Percentiles rank a stretch among this genome's conserved stretches.
These are phyloP conservation scores for Shiraia bambusicola DNA, from an alignment of 2,329 filamentous ascomycete species.

Conservation along the genomic window DNA sequence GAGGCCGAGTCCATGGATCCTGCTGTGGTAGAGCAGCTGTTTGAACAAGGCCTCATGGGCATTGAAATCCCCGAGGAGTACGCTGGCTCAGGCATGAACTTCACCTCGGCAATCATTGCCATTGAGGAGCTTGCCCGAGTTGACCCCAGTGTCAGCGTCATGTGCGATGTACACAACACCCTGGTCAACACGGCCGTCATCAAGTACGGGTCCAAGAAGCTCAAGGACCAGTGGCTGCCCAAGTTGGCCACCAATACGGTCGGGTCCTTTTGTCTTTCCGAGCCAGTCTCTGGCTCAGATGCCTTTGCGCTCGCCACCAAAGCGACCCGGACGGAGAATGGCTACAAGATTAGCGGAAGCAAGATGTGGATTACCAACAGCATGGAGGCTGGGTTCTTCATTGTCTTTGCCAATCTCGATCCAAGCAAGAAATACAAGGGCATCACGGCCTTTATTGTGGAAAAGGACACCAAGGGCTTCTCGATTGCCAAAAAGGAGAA, in stretches of 20 bases:
- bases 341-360: slow-evolving; percentile 83
- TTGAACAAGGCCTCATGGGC: slow-evolving; percentile 96
- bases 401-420: slow-evolving; percentile 96
- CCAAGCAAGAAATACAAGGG: slow-evolving; percentile 93
- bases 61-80: slow-evolving; percentile 97
- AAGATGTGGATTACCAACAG: slow-evolving; percentile 99
- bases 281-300: slow-evolving; percentile 90
- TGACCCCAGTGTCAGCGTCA: slow-evolving; percentile 90
- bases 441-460: slow-evolving; percentile 92
- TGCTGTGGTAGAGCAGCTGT: slow-evolving; percentile 82
- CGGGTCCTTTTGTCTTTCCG: slow-evolving; percentile 86
- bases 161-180: slow-evolving; percentile 98
- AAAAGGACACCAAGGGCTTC: slow-evolving; percentile 87
- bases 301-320: slow-evolving; percentile 94
- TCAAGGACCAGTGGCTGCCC: slow-evolving; percentile 88
- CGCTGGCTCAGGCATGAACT: slow-evolving; percentile 97
- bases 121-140: slow-evolving; percentile 95
- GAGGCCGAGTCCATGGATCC: slow-evolving; percentile 95
- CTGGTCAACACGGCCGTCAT: slow-evolving; percentile 91
- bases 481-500: slow-evolving; percentile 99
- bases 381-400: slow-evolving; percentile 90
- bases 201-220: slow-evolving; percentile 74
- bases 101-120: slow-evolving; percentile 90
- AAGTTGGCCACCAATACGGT: slow-evolving; percentile 86
- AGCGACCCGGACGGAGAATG: slow-evolving; percentile 77